These are phyloP conservation scores for Cinnamomum micranthum DNA, from an alignment of 164 flowering plant genomes.

Conservation along the genomic window DNA sequence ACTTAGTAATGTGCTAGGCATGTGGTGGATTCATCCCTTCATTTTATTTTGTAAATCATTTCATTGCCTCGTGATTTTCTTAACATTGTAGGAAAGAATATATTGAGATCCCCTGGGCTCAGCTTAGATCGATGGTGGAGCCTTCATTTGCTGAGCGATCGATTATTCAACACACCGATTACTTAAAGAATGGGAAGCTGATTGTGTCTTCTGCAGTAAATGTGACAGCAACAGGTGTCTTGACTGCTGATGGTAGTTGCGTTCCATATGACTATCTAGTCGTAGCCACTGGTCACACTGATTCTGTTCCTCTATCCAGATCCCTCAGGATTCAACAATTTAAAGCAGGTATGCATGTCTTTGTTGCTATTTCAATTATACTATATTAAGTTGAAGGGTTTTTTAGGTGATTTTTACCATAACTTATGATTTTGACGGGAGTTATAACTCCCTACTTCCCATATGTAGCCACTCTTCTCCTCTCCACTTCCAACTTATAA, in stretches of 20 bases:
- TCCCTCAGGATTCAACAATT: conserved; percentile 52
- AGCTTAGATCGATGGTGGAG: conserved; percentile 81
- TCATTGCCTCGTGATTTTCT: not conserved
- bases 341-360: conserved; percentile 38
- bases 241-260: conserved; percentile 49
- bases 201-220: conserved; percentile 41
- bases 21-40: not conserved
- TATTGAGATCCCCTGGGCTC: conserved; percentile 87
- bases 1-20: not conserved
- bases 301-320: conserved; percentile 44
- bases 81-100: conserved; percentile 71
- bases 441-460: too few species aligned
- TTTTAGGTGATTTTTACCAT: too few species aligned
- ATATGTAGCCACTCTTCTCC: too few species aligned
- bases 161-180: conserved; percentile 62
- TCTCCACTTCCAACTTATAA: too few species aligned
- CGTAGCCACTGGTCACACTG: conserved; percentile 74
- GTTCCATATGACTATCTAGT: conserved; percentile 75
- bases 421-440: too few species aligned
- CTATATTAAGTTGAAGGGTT: too few species aligned
- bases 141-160: conserved; percentile 76
- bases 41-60: not conserved
- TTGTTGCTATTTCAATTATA: too few species aligned
- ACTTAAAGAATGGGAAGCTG: conserved; percentile 53
- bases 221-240: conserved; percentile 51